Percentiles rank a stretch among this genome's conserved stretches.
phyloP scores from a whole-genome alignment of 192 early-diverging fungal genomes.

The Coemansia sp. region DNA sequence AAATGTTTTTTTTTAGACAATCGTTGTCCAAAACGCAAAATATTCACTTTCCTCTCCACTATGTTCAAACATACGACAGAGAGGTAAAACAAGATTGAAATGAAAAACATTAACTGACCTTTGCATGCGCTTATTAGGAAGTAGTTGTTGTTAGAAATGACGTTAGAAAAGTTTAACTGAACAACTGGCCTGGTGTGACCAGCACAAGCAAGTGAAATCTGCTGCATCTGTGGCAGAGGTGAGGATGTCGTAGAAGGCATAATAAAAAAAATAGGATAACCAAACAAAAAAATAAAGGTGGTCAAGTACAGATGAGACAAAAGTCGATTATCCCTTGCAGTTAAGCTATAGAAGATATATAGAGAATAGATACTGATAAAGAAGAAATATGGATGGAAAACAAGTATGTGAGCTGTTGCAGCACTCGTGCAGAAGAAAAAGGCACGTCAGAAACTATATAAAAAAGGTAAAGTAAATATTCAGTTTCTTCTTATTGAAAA shows the following conservation, averaged over 20 bases:
- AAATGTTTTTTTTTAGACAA: neutral
- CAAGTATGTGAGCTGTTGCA: too few species aligned
- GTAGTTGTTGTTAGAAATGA: conserved; percentile 69
- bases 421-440: too few species aligned
- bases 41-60: neutral
- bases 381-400: neutral
- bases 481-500: too few species aligned
- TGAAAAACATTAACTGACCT: conserved; percentile 23
- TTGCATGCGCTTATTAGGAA: conserved; percentile 89
- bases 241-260: conserved; percentile 36
- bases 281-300: conserved; percentile 9
- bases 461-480: too few species aligned
- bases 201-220: conserved; percentile 82
- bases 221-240: conserved; percentile 24
- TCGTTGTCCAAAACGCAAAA: neutral
- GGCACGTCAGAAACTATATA: too few species aligned
- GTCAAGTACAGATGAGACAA: conserved; percentile 12
- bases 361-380: neutral
- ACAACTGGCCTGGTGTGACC: conserved; percentile 90
- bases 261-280: neutral
- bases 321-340: neutral
- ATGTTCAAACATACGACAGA: too few species aligned
- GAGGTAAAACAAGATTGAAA: neutral
- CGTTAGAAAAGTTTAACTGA: conserved; percentile 77
- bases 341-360: neutral